Evolutionary conservation across 495 filamentous ascomycete species (phyloP), one percentile per base, ranked within the genome.

Genomic region (Hypoxylon fragiforme): DNA sequence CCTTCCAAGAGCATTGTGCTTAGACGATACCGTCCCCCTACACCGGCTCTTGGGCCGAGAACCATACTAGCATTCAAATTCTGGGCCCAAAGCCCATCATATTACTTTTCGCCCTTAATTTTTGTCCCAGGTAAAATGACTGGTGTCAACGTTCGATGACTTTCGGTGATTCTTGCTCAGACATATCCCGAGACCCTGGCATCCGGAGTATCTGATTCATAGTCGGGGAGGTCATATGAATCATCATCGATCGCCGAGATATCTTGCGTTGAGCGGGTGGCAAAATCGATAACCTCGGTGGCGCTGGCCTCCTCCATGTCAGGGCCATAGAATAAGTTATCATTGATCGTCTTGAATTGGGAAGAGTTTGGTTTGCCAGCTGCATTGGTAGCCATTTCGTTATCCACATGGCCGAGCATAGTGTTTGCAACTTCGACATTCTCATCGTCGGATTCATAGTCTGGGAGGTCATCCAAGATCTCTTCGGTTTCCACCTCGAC

Each of bases 41-140:
- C n/a, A n/a, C n/a, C n/a, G n/a, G n/a, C 44, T 51, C 51, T 66
- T 54, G 15, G 28, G 14, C 2, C 41, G 13, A 47, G 37, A 39
- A 18, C 22, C 28, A 0, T 39, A 13, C 19, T 42, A 53, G 28
- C 31, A 15, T 14, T 6, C 11, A 22, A 24, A 34, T 9, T 36
- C 26, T 0, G 31, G 31, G n/a, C 7, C 43, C 14, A 42, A 11
- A 3, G 13, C 16, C n/a, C n/a, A 1, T 4, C 31, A 22, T 16
- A n/a, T 7, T 24, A 3, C 19, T n/a, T 34, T 13, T 44, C 26
- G 20, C 30, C 28, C 14, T 38, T 39, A 16, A 5, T 6, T n/a
- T 2, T 15, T 19, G 20, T 15, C 3, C 15, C n/a, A 21, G 3
- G 39, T 46, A 28, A 9, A 36, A 30, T 36, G 14, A 20, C 20